Percentiles rank a stretch among this genome's conserved stretches.
These are phyloP conservation scores for Xerocomellus chrysenteron DNA, from an alignment of 768 basidiomycete genomes.

Conservation along the genomic window DNA sequence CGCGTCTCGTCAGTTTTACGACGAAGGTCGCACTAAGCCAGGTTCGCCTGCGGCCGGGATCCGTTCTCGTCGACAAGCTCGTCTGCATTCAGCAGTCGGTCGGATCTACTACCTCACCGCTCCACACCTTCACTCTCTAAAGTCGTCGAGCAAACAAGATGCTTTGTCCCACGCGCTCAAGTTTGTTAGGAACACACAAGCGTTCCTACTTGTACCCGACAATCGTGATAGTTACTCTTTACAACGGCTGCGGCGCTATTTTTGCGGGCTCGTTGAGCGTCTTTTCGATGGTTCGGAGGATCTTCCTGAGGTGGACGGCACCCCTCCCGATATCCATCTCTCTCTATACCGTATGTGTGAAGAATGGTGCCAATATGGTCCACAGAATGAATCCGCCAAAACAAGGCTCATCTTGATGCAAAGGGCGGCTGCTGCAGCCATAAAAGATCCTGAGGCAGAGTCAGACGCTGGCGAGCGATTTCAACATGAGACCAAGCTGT, in stretches of 20 bases:
- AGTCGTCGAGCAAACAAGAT: slow-evolving; percentile 65
- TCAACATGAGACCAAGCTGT: slow-evolving; percentile 63
- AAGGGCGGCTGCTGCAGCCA: slow-evolving; percentile 54
- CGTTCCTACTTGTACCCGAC: slow-evolving; percentile 70
- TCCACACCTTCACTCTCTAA: slow-evolving; percentile 67
- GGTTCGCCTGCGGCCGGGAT: slow-evolving; percentile 44
- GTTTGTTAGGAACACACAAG: slow-evolving; percentile 81
- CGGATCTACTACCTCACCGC: slow-evolving; percentile 88
- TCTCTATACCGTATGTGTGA: slow-evolving; percentile 83
- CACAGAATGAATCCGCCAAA: slow-evolving; percentile 68
- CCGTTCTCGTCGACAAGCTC: slow-evolving; percentile 70
- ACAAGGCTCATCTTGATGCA: slow-evolving; percentile 73
- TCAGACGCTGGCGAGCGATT: slow-evolving; percentile 56
- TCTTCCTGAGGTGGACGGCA: slow-evolving; percentile 71
- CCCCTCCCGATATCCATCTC: slow-evolving; percentile 72
- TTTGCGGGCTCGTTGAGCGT: slow-evolving; percentile 86
- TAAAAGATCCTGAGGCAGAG: slow-evolving; percentile 54
- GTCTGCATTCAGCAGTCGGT: slow-evolving; percentile 81
- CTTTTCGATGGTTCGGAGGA: slow-evolving; percentile 74
- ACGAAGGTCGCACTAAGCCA: slow-evolving; percentile 55
- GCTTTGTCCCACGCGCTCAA: slow-evolving; percentile 79
- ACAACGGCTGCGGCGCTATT: slow-evolving; percentile 83
- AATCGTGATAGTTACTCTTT: slow-evolving; percentile 74
- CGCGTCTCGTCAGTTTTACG: slow-evolving; percentile 80
- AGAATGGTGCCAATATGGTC: slow-evolving; percentile 90